These are phyloP conservation scores for Apiotrichum domesticum DNA, from an alignment of 1,284 basidiomycete species.

Conservation along the genomic window DNA sequence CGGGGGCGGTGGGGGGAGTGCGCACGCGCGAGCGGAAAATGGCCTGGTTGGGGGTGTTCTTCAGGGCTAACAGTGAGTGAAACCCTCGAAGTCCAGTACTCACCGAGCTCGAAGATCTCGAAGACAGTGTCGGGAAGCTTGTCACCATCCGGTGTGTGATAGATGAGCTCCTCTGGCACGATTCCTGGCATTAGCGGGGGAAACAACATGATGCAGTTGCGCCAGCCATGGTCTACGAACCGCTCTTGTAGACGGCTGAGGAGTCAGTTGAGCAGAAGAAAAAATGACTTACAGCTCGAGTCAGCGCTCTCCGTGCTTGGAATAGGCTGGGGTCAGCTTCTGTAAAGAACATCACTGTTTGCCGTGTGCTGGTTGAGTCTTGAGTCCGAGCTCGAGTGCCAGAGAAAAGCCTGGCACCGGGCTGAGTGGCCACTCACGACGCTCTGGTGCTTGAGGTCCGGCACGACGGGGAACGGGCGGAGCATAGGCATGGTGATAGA, in stretches of 20 bases:
- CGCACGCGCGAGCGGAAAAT: slow-evolving; percentile 35
- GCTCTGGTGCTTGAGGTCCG: too few species aligned
- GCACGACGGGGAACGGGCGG: too few species aligned
- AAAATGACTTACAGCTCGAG: slow-evolving; percentile 24
- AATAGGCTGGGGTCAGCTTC: slow-evolving; percentile 21
- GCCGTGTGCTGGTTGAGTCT: too few species aligned
- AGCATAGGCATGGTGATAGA: too few species aligned
- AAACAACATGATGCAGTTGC: too few species aligned
- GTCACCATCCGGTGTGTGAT: background rate
- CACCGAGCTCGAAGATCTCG: slow-evolving; percentile 45
- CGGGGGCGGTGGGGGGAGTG: slow-evolving; percentile 21
- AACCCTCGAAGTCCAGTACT: slow-evolving; percentile 7
- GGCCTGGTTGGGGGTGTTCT: slow-evolving; percentile 22
- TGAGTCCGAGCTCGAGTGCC: too few species aligned
- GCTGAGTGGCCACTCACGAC: too few species aligned
- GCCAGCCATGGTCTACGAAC: background rate
- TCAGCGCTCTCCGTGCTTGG: slow-evolving; percentile 28
- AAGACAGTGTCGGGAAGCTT: slow-evolving; percentile 31
- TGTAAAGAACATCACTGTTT: too few species aligned
- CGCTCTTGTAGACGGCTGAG: slow-evolving; percentile 3
- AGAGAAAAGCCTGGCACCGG: too few species aligned
- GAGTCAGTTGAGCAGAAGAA: background rate
- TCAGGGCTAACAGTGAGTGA: background rate
- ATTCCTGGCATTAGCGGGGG: background rate
- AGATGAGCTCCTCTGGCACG: background rate